Percentiles rank a stretch among this genome's conserved stretches.
Evolutionary conservation across 495 filamentous ascomycete genomes (phyloP).

Genomic region (Amniculicola lignicola): DNA sequence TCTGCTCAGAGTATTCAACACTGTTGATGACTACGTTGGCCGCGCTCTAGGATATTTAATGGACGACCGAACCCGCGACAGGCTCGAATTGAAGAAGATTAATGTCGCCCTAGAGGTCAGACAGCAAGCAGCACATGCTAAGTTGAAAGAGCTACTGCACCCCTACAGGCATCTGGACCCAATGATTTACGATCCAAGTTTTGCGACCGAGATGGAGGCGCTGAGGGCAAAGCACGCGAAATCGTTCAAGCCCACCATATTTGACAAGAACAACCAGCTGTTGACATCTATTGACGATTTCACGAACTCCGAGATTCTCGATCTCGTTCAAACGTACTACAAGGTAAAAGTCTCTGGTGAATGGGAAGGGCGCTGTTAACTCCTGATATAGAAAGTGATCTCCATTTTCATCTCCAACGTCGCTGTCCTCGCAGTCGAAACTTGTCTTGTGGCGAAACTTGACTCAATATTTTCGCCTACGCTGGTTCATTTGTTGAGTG

Average conservation of each 20-base stretch:
- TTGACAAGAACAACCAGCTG: not conserved
- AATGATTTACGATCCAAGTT: constrained; percentile 17
- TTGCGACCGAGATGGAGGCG: constrained; percentile 1
- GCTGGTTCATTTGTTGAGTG: not conserved
- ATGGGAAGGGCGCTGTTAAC: constrained; percentile 7
- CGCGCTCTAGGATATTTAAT: not conserved
- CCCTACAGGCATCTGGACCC: constrained; percentile 2
- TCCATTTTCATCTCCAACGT: constrained; percentile 61
- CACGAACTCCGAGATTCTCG: constrained; percentile 29
- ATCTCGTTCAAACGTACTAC: constrained; percentile 35
- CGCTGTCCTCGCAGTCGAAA: constrained; percentile 38
- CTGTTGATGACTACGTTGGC: constrained; percentile 10
- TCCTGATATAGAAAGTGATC: constrained; percentile 52
- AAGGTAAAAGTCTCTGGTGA: constrained; percentile 27
- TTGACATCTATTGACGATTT: constrained; percentile 17
- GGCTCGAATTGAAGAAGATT: not conserved
- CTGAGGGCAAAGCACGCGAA: not conserved
- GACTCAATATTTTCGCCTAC: constrained; percentile 46
- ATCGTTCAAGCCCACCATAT: not conserved
- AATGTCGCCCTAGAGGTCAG: constrained; percentile 3
- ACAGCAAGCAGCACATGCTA: not conserved
- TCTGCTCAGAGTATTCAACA: not conserved
- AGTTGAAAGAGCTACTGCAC: constrained; percentile 9
- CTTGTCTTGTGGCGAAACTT: constrained; percentile 11
- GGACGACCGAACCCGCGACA: constrained; percentile 4